Evolutionary conservation across 78 protist species (phyloP), one percentile per base, ranked within the genome.

Genomic region (Guillardia theta): DNA sequence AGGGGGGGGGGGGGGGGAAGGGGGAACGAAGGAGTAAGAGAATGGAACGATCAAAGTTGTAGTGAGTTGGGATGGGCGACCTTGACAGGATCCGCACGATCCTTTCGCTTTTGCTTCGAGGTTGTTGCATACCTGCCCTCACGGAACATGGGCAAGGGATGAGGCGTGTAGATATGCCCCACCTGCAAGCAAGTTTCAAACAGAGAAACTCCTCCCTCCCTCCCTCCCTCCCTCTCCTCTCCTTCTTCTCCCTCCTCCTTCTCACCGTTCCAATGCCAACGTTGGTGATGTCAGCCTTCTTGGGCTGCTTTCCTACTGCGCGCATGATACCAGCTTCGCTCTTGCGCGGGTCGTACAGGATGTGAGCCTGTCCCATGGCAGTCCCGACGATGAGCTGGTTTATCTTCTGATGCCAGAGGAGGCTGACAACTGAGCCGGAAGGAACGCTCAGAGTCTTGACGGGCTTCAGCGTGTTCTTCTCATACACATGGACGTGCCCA

Each of bases 371-470:
- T 12, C 70, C 70, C 70, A 58, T 58, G 21, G 21, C 39, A 6
- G 70, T 27, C 0, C 83, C 83, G 83, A 70, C 83, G 83, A 70
- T 15, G 83, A 70, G 83, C 41, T 70, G 83, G 41, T 70, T 70
- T 36, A 70, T 70, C 83, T 70, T 70, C 9, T 12, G 83, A 70
- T 70, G 83, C 83, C 83, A 70, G 21, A 43, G 46, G 27, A 70
- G 41, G 41, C 36, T 22, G 10, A 70, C 83, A 4, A 18, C 22
- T 5, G 78, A 12, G 39, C 33, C 33, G 22, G 78, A 64, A 21
- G 78, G 15, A 10, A 64, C 78, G 39, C 78, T 21, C 78, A 64
- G 6, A 21, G 43, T 10, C 58, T 15, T 10, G 10, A 50, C 58
- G 15, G 15, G 15, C 30, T 50, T 10, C 10, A 50, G 83, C n/a